Base-by-base conservation (phyloP, 2,329 filamentous ascomycete species). In the Trichoderma breve region DNA sequence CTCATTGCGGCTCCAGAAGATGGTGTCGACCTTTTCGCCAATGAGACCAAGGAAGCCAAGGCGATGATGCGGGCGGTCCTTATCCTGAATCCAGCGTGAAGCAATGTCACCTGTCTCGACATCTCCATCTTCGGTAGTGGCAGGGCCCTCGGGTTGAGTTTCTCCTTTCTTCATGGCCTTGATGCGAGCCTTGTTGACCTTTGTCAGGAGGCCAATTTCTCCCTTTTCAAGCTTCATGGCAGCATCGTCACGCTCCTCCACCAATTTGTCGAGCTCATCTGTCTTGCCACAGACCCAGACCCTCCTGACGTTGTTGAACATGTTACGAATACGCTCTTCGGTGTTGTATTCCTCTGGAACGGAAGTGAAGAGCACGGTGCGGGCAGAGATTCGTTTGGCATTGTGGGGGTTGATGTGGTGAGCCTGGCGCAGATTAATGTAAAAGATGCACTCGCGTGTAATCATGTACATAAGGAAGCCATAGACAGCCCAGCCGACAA, bases 391-490 rank as follows among this genome's bases (percentile, higher is more conserved):
- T 21, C 95, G 92, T 75, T 91, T 92, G 32, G 94, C 89, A 78
- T 97, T 95, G 65, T 92, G 86, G 1, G 93, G 94, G 2, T 94
- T 93, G 71, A 97, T 86, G n/a, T 95, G 89, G 83, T 97, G 98
- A 1, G 95, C 95, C 83, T 98, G 96, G 74, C 95, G 93, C 67
- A 98, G 83, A 77, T 97, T 97, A 84, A 98, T 93, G 81, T 94
- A 97, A 87, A 92, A 98, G 77, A 99, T 91, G 79, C 91, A 91
- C 82, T 99, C 96, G 73, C 96, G 90, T 34, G 93, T 93, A 70
- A 99, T 90, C 77, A 94, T 93, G 82, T 94, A 95, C 81, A 98
- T 91, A 73, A 99, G 87, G 80, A 98, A 98, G 71, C 89, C 84
- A 76, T 97, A 94, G 79, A 95, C 97, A 67, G 93, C 82, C 88